Percentiles rank a stretch among this genome's conserved stretches.
Evolutionary conservation across 2,329 filamentous ascomycete genomes (phyloP).

Genomic region (Ceratocystis alfenasii): DNA sequence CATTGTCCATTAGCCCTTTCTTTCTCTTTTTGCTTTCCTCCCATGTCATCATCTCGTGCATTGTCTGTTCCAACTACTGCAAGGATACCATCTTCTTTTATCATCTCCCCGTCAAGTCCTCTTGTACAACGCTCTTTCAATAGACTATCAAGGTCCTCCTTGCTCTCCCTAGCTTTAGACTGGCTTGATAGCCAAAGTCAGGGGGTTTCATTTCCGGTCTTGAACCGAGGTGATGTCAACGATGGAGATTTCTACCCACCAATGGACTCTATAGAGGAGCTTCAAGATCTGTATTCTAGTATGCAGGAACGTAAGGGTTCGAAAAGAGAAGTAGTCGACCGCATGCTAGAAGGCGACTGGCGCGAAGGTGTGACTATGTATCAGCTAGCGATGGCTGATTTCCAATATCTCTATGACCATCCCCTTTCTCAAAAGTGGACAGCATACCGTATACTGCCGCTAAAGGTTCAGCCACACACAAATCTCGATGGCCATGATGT

Average conservation of each 20-base stretch:
- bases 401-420: conserved; percentile 54
- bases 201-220: conserved; percentile 37
- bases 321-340: conserved; percentile 50
- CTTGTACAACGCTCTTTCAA: conserved; percentile 54
- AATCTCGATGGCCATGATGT: conserved; percentile 26
- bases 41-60: conserved; percentile 6
- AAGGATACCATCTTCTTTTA: conserved; percentile 58
- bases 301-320: conserved; percentile 49
- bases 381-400: conserved; percentile 57
- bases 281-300: conserved; percentile 52
- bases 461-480: conserved; percentile 31
- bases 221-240: conserved; percentile 37
- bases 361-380: conserved; percentile 51
- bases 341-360: conserved; percentile 58
- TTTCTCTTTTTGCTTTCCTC: background rate
- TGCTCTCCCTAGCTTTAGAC: conserved; percentile 59
- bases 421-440: conserved; percentile 53
- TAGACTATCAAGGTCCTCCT: conserved; percentile 57
- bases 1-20: background rate
- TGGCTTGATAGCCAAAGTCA: conserved; percentile 63
- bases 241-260: conserved; percentile 59
- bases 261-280: conserved; percentile 49
- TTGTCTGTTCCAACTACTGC: conserved; percentile 58
- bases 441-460: conserved; percentile 46
- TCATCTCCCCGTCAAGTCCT: conserved; percentile 52